These are phyloP conservation scores for Diaporthe ilicicola DNA, from an alignment of 2,329 filamentous ascomycete species.

Conservation along the genomic window DNA sequence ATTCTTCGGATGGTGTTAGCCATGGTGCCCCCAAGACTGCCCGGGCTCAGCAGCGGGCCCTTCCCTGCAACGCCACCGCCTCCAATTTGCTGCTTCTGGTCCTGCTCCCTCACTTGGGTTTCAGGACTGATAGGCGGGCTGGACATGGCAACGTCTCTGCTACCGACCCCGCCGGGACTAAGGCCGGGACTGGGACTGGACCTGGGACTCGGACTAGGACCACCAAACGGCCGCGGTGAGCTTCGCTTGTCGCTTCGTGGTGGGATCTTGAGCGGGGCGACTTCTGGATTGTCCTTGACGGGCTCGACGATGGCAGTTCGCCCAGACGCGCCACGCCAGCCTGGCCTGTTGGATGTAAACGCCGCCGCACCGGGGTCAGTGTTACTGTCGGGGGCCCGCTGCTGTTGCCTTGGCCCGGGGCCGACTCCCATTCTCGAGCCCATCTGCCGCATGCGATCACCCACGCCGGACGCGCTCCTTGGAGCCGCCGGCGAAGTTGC, in stretches of 20 bases:
- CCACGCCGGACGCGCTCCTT: conserved; percentile 45
- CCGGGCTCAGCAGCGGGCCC: conserved; percentile 21
- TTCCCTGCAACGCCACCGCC: conserved; percentile 28
- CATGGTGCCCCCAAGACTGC: conserved; percentile 32
- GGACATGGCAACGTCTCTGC: conserved; percentile 28
- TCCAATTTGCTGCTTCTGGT: conserved; percentile 34
- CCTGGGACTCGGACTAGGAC: conserved; percentile 25
- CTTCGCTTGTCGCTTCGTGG: conserved; percentile 57
- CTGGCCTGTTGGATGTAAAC: conserved; percentile 55
- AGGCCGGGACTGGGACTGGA: conserved; percentile 18
- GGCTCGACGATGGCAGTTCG: conserved; percentile 70
- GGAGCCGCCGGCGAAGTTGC: conserved; percentile 36
- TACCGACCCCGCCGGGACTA: not conserved
- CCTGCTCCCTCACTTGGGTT: conserved; percentile 41
- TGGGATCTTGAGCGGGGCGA: conserved; percentile 65
- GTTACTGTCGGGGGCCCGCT: conserved; percentile 18
- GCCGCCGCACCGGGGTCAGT: conserved; percentile 47
- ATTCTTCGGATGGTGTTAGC: conserved; percentile 46
- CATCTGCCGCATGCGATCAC: conserved; percentile 10
- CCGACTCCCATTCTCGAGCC: conserved; percentile 14
- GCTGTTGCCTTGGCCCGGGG: conserved; percentile 22
- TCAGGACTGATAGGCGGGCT: conserved; percentile 44
- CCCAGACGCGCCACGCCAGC: conserved; percentile 79
- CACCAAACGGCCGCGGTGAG: conserved; percentile 36
- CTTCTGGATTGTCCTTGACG: conserved; percentile 66